Percentiles rank a stretch among this genome's conserved stretches.
phyloP scores from a whole-genome alignment of 257 asterid genomes.

The Plantago major region DNA sequence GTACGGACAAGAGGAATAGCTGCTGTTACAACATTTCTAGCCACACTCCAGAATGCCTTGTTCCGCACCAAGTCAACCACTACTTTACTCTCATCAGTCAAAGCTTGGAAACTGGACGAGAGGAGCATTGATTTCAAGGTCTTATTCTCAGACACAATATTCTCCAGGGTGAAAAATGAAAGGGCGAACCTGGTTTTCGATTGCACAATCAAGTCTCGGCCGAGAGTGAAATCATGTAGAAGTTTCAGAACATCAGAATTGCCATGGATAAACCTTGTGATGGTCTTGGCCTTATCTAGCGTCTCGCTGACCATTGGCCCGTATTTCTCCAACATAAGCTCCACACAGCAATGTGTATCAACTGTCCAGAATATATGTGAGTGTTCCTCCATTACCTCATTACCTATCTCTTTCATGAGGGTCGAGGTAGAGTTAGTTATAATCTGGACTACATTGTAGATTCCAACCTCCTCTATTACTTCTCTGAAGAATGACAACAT shows the following conservation, averaged over 20 bases:
- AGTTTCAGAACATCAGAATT: not conserved
- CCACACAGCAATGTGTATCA: slow-evolving; percentile 51
- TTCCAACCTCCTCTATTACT: slow-evolving; percentile 40
- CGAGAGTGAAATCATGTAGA: slow-evolving; percentile 4
- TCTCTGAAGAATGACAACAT: slow-evolving; percentile 26
- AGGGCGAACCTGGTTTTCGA: slow-evolving; percentile 25
- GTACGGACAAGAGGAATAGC: slow-evolving; percentile 8
- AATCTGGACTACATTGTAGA: slow-evolving; percentile 46
- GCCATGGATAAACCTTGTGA: slow-evolving; percentile 33
- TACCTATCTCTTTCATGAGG: slow-evolving; percentile 45
- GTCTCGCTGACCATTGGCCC: slow-evolving; percentile 23
- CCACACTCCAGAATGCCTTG: slow-evolving; percentile 43
- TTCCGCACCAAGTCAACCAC: slow-evolving; percentile 35
- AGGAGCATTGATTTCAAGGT: slow-evolving; percentile 25
- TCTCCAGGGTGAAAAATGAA: slow-evolving; percentile 50
- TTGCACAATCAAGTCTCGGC: slow-evolving; percentile 24
- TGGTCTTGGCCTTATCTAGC: slow-evolving; percentile 37
- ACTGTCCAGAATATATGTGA: slow-evolving; percentile 48
- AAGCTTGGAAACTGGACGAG: slow-evolving; percentile 26
- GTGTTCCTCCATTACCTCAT: slow-evolving; percentile 30
- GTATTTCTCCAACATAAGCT: slow-evolving; percentile 54
- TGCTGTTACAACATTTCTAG: slow-evolving; percentile 31
- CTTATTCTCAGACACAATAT: slow-evolving; percentile 34
- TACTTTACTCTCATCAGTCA: slow-evolving; percentile 26
- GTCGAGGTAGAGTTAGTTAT: slow-evolving; percentile 38